Evolutionary conservation across 805 yeast genomes (phyloP).

Genomic region (Lipomyces orientalis): DNA sequence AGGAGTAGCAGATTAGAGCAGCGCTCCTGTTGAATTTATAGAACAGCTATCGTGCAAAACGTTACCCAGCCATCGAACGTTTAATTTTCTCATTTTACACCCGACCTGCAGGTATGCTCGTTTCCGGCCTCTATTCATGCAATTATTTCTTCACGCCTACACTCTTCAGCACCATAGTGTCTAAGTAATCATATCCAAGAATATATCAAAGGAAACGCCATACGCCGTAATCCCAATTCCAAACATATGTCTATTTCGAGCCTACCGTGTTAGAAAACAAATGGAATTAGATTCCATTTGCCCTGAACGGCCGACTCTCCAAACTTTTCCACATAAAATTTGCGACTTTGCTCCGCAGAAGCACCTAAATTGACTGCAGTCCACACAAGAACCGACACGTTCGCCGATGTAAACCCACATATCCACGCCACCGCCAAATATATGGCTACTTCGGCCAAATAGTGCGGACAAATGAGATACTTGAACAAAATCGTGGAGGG

Average conservation of each 20-base stretch:
- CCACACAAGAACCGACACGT: constrained; percentile 42
- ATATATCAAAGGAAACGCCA: not conserved
- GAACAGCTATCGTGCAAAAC: too few species aligned
- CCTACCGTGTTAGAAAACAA: constrained; percentile 7
- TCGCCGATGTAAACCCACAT: constrained; percentile 34
- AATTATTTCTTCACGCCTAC: too few species aligned
- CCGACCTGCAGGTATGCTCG: too few species aligned
- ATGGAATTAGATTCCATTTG: constrained; percentile 26
- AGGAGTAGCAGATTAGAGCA: too few species aligned
- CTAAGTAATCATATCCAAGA: not conserved
- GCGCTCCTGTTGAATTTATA: too few species aligned
- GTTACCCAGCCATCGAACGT: too few species aligned
- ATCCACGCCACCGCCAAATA: constrained; percentile 47
- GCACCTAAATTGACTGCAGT: constrained; percentile 53
- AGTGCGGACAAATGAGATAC: constrained; percentile 63
- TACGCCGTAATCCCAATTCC: not conserved
- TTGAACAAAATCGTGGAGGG: constrained; percentile 45
- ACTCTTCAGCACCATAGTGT: not conserved
- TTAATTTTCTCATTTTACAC: too few species aligned
- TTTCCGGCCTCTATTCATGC: too few species aligned
- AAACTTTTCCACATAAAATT: constrained; percentile 49
- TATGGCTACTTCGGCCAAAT: constrained; percentile 61
- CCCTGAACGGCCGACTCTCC: constrained; percentile 27
- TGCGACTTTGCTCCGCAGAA: constrained; percentile 56
- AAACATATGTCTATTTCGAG: not conserved